These are phyloP conservation scores for Fusarium secorum DNA, from an alignment of 2,329 filamentous ascomycete genomes.

Conservation along the genomic window DNA sequence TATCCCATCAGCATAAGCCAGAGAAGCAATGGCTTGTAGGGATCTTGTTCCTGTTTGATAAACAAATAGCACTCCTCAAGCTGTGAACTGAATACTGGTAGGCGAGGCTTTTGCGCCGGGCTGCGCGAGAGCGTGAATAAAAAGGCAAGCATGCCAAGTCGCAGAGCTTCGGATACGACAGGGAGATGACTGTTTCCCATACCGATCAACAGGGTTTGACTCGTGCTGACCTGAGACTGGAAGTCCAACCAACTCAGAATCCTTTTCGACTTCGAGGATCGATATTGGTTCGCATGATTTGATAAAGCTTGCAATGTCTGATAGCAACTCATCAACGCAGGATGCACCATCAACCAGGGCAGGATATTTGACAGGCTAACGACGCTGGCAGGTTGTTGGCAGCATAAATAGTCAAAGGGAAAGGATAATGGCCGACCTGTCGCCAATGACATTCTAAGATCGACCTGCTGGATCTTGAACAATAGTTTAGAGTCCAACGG, in stretches of 20 bases:
- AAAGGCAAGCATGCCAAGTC: conserved; percentile 5
- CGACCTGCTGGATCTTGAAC: conserved; percentile 7
- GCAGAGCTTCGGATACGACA: background rate
- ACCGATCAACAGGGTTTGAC: background rate
- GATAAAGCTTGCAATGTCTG: background rate
- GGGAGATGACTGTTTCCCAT: fast-evolving
- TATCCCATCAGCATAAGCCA: conserved; percentile 1
- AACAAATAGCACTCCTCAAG: background rate
- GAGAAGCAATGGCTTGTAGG: fast-evolving
- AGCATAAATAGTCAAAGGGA: background rate
- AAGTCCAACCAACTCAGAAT: background rate
- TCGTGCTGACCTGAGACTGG: background rate
- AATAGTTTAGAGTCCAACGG: background rate
- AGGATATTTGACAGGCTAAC: fast-evolving
- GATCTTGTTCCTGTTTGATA: fast-evolving
- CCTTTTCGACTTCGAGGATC: fast-evolving
- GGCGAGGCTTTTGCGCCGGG: background rate
- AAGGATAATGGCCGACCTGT: background rate
- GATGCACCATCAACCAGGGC: fast-evolving
- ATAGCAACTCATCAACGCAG: fast-evolving
- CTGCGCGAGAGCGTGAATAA: background rate
- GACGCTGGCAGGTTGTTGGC: fast-evolving
- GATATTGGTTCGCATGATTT: background rate
- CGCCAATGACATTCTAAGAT: background rate
- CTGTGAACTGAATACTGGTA: background rate